These are phyloP conservation scores for Viola pubescens DNA, from an alignment of 441 rosid genomes.

Conservation along the genomic window DNA sequence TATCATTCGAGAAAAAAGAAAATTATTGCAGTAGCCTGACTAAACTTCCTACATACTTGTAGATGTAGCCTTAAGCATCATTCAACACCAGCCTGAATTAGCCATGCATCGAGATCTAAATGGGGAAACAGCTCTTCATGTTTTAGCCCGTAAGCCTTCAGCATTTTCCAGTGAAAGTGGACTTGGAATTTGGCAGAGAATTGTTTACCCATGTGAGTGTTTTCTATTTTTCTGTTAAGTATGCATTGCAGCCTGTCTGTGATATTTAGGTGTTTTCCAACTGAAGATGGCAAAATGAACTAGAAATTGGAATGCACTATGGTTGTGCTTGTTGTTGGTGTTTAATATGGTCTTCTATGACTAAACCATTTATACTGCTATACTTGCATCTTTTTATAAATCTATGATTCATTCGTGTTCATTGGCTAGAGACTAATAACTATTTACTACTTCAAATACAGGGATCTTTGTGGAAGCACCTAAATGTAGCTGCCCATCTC, in stretches of 20 bases:
- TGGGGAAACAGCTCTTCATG: constrained; percentile 41
- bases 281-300: neutral
- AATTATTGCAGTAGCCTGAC: neutral
- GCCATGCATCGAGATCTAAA: constrained; percentile 27
- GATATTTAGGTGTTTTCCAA: neutral
- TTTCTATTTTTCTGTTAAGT: neutral
- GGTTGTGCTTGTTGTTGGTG: neutral
- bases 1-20: neutral
- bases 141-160: constrained; percentile 35
- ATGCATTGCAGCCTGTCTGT: neutral
- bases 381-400: neutral
- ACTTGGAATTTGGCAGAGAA: constrained; percentile 24
- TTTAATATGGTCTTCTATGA: neutral
- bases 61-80: constrained; percentile 26
- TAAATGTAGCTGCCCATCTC: constrained; percentile 3
- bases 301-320: neutral
- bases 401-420: neutral
- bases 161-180: constrained; percentile 23
- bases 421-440: neutral
- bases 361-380: neutral
- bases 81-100: constrained; percentile 25
- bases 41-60: neutral
- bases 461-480: constrained; percentile 3
- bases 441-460: neutral
- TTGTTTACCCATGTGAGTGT: constrained; percentile 25